phyloP scores from a whole-genome alignment of 2,329 filamentous ascomycete genomes.

The Diaporthe ilicicola region DNA sequence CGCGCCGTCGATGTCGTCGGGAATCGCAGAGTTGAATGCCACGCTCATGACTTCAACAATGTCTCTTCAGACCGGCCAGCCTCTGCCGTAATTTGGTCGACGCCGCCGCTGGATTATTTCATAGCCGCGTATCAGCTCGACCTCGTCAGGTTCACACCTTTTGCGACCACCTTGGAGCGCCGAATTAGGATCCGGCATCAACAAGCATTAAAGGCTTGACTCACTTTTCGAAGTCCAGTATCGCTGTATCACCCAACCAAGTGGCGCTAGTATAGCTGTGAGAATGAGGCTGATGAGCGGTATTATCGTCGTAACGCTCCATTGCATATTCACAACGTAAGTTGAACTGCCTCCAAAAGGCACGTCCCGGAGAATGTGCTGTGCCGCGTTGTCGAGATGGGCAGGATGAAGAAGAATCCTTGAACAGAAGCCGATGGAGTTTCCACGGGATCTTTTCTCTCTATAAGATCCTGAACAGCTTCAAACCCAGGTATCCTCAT shows the following conservation, averaged over 20 bases:
- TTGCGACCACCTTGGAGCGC: not conserved
- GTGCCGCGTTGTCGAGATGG: not conserved
- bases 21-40: not conserved
- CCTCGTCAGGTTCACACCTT: slow-evolving; percentile 9
- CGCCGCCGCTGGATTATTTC: slow-evolving; percentile 20
- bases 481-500: not conserved
- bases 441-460: not conserved
- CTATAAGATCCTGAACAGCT: not conserved
- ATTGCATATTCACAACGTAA: slow-evolving; percentile 18
- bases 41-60: not conserved
- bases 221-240: slow-evolving; percentile 16
- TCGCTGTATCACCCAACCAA: slow-evolving; percentile 18
- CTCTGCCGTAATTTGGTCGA: slow-evolving; percentile 23
- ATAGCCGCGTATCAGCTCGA: slow-evolving; percentile 20
- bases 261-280: slow-evolving; percentile 20
- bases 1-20: not conserved
- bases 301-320: slow-evolving; percentile 10
- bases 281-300: slow-evolving; percentile 14
- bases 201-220: not conserved
- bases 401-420: not conserved
- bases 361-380: not conserved
- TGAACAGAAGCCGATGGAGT: not conserved
- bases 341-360: not conserved
- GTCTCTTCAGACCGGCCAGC: slow-evolving; percentile 13
- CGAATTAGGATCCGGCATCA: slow-evolving; percentile 16